Evolutionary conservation across 1,284 basidiomycete genomes (phyloP).

Genomic region (Phylloporus gajari): DNA sequence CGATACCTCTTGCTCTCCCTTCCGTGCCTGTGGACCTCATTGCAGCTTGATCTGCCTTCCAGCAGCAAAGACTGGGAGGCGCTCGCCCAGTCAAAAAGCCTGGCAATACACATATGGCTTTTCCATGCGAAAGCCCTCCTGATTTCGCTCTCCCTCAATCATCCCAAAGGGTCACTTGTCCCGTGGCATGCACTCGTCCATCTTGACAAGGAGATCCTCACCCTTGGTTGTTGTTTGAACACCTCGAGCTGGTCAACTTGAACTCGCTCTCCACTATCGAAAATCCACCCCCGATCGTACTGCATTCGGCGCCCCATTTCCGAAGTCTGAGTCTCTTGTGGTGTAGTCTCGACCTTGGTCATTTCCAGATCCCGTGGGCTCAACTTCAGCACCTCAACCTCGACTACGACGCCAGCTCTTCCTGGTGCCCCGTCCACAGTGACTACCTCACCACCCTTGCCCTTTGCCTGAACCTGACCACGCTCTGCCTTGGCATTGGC

Average conservation of each 20-base stretch:
- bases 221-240: conserved; percentile 34
- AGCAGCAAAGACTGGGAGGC: conserved; percentile 35
- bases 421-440: conserved; percentile 43
- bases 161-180: conserved; percentile 34
- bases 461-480: conserved; percentile 39
- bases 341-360: conserved; percentile 41
- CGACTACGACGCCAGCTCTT: conserved; percentile 40
- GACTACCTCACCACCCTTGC: conserved; percentile 41
- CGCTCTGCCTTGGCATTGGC: conserved; percentile 42
- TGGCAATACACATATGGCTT: conserved; percentile 43
- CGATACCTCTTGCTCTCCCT: conserved; percentile 42
- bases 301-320: conserved; percentile 43
- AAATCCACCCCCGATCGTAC: conserved; percentile 34
- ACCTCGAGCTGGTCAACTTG: conserved; percentile 40
- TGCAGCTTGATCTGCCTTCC: conserved; percentile 39
- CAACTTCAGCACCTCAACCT: conserved; percentile 43
- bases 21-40: conserved; percentile 36
- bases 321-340: conserved; percentile 41
- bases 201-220: conserved; percentile 45
- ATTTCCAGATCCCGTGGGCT: conserved; percentile 43
- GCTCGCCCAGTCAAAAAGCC: conserved; percentile 38
- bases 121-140: conserved; percentile 44
- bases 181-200: conserved; percentile 42
- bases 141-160: conserved; percentile 38
- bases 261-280: conserved; percentile 40